Base-by-base conservation (phyloP, 306 rosid species). In the Inga leiocalycina region DNA sequence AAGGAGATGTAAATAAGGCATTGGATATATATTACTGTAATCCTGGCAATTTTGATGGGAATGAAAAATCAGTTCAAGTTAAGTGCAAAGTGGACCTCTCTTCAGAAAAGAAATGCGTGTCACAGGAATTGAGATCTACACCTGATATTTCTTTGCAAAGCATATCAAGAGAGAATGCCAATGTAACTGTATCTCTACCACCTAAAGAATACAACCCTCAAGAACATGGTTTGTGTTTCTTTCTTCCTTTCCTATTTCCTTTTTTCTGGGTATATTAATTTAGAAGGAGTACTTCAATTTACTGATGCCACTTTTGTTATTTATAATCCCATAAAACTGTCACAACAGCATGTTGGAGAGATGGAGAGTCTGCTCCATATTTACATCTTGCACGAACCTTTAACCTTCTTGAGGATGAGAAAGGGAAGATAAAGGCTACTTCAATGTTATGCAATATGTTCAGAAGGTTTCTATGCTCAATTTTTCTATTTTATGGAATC, bases 371-470 rank as follows among this genome's bases (percentile, higher is more conserved):
- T 82, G 97, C 97, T 35, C 98, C 98, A 52, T 95, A 95, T 89
- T 81, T 93, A 84, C 98, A 95, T 91, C 94, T 95, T 85, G 95
- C 90, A 57, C 86, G 95, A 76, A 91, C 98, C 75, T 93, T 95
- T 89, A 89, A 77, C 83, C 82, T 88, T 74, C 98, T 95, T 69
- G 98, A 91, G 89, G 85, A 86, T 57, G 98, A 93, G 84, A 95
- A 86, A 79, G 98, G 98, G 49, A 95, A 92, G 92, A 95, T 91
- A 84, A 95, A 93, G 86, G 94, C 94, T 83, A 88, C 95, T 59
- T 91, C 94, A 66, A 89, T 95, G 90, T 86, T 95, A 75, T 95
- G 98, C 92, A 95, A 93, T 83, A 95, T 92, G 95, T 92, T 95
- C 85, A 88, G 98, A 90, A 95, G 98, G 98, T 95, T 72, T 87